Conservation (phyloP, 192 early-diverging fungal genomes). For the Linnemannia exigua region DNA sequence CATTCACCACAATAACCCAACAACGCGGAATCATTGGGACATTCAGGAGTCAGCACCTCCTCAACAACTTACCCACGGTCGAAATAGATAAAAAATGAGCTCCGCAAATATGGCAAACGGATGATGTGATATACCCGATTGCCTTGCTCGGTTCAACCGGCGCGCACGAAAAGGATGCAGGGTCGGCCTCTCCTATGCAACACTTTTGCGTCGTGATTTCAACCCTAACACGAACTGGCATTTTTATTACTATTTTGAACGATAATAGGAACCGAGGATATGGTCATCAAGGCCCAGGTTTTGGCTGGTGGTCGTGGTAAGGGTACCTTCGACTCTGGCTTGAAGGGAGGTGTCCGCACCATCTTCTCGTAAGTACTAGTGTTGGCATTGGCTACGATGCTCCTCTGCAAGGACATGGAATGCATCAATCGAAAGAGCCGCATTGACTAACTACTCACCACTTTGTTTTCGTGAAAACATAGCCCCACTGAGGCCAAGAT, state of each 20-base stretch:
- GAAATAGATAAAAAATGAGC: not conserved
- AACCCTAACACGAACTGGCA: no score
- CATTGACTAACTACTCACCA: not conserved
- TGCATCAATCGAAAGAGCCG: no score
- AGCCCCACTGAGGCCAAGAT: slow-evolving; percentile 91
- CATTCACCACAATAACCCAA: not conserved
- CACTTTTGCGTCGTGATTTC: no score
- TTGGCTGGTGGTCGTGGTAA: slow-evolving; percentile 99
- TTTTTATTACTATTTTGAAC: no score
- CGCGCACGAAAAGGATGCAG: no score
- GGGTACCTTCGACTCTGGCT: slow-evolving; percentile 95
- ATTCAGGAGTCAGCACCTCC: not conserved
- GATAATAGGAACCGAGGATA: slow-evolving; percentile 70
- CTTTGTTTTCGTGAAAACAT: not conserved
- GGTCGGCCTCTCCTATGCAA: no score
- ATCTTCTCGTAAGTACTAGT: slow-evolving; percentile 94
- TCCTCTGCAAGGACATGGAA: no score
- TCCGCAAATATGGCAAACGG: not conserved
- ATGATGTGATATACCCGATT: slow-evolving; percentile 4
- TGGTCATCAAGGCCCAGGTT: slow-evolving; percentile 91
- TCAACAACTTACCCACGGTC: slow-evolving; percentile 1
- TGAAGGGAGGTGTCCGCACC: slow-evolving; percentile 96
- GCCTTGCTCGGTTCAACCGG: not conserved
- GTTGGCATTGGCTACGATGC: not conserved
- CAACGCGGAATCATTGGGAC: not conserved